Evolutionary conservation across 2,329 filamentous ascomycete genomes (phyloP), one percentile per base, ranked within the genome.

Genomic region (Nigrograna mackinnonii): DNA sequence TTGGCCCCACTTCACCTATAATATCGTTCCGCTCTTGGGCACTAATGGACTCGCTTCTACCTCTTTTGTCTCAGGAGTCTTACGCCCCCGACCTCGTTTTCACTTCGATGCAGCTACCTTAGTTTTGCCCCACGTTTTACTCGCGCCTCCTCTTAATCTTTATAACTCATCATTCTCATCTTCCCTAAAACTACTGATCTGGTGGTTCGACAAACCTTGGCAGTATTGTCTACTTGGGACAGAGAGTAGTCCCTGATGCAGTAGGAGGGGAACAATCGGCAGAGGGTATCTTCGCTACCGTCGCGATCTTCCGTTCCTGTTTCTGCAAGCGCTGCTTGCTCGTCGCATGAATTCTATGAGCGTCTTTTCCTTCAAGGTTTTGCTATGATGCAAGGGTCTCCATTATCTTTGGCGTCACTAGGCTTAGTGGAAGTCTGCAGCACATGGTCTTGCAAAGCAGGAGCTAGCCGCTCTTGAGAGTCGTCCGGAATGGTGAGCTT

Each of bases 221-320:
- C 46, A 49, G 53, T 50, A 38, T 59, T 57, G 36, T 57, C 22
- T 24, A 9, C 54, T 19, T 42, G 51, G 16, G 28, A 30, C 31
- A 64, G 50, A n/a, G 46, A 57, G 50, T 39, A 44, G 35, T 35
- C 50, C 58, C 37, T 50, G 46, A 24, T 64, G 50, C 35, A 57
- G 35, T n/a, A 16, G 45, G 47, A 17, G 64, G 46, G 39, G 48
- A 35, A 37, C 21, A 9, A 35, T 53, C n/a, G 22, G 50, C 44
- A 42, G 48, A 55, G 24, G 47, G 51, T 37, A 28, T 50, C 49
- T 58, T 32, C 43, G 50, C 47, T 33, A 59, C 58, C 16, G 34
- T 49, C 16, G 30, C 36, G 14, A 49, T 36, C 39, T 47, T 49
- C 37, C 37, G 35, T 28, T 24, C 35, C n/a, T 17, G 33, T 19